Conservation (phyloP, 164 flowering plant genomes). For the Litsea cubeba region DNA sequence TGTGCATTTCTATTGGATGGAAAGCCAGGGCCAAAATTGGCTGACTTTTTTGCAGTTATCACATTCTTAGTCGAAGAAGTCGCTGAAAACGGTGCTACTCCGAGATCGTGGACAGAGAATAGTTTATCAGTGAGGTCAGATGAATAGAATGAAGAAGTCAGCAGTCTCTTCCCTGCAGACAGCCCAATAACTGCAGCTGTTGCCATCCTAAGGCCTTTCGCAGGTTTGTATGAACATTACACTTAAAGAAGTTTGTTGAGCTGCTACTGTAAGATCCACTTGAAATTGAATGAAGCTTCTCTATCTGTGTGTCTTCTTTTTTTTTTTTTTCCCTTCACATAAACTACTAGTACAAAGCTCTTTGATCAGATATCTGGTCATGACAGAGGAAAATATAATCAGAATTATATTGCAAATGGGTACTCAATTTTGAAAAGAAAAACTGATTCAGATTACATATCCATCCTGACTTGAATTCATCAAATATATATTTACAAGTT, state of each 20-base stretch:
- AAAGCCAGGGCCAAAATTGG: conserved; percentile 37
- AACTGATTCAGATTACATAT: not conserved
- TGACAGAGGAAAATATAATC: no score
- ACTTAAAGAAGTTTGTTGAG: conserved; percentile 9
- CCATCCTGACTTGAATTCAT: not conserved
- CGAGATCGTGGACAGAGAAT: conserved; percentile 36
- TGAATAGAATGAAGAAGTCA: conserved; percentile 57
- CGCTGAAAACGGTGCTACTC: conserved; percentile 27
- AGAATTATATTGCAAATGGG: not conserved
- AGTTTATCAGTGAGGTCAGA: conserved; percentile 63
- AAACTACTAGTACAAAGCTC: not conserved
- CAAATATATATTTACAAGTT: no score
- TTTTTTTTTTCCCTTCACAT: not conserved
- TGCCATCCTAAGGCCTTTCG: conserved; percentile 53
- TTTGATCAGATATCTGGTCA: not conserved
- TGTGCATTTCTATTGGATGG: conserved; percentile 30
- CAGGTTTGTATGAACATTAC: conserved; percentile 19
- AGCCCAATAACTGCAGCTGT: conserved; percentile 76
- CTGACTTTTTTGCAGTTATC: conserved; percentile 45
- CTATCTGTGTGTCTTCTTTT: not conserved
- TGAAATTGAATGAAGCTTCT: not conserved
- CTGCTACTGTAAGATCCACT: not conserved
- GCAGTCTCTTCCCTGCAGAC: conserved; percentile 66
- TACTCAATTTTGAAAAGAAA: not conserved
- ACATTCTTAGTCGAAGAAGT: conserved; percentile 32